Conservation (phyloP, 139 green algal genomes). For the Chlamydomonas sp. region DNA sequence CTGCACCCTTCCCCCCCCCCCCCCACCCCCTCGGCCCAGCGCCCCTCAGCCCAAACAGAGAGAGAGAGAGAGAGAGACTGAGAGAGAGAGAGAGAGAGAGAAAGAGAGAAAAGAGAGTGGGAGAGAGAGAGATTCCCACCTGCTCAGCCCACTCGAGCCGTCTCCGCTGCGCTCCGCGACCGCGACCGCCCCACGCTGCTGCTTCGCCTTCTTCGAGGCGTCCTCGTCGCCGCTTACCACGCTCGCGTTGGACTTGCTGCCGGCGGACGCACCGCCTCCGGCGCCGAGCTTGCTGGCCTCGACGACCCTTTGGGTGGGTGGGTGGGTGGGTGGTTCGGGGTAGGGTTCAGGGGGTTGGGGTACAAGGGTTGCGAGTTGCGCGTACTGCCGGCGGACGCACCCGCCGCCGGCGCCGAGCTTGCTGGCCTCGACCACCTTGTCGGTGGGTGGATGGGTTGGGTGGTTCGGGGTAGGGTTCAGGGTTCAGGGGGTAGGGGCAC, state of each 20-base stretch:
- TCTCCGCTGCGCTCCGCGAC: too few species aligned
- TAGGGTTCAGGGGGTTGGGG: not conserved
- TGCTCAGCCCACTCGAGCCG: too few species aligned
- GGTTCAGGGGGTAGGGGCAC: not conserved
- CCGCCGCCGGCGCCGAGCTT: not conserved
- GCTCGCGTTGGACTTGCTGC: not conserved
- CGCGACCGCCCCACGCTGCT: too few species aligned
- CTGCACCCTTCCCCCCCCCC: too few species aligned
- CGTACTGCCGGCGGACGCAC: slow-evolving; percentile 9
- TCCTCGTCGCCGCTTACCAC: too few species aligned
- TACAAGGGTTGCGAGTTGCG: not conserved
- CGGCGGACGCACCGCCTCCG: not conserved
- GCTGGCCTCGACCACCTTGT: slow-evolving; percentile 3
- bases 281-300: not conserved
- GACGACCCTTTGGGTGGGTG: not conserved
- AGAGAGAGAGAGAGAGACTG: too few species aligned
- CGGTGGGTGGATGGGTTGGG: not conserved
- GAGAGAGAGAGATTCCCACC: too few species aligned
- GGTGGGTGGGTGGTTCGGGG: not conserved
- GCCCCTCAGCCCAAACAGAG: too few species aligned
- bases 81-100: too few species aligned
- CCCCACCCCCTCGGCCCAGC: too few species aligned
- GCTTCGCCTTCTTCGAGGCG: too few species aligned
- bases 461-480: not conserved
- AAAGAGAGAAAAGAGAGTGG: too few species aligned